phyloP scores from a whole-genome alignment of 148 eudicot genomes.

The Silene conica region DNA sequence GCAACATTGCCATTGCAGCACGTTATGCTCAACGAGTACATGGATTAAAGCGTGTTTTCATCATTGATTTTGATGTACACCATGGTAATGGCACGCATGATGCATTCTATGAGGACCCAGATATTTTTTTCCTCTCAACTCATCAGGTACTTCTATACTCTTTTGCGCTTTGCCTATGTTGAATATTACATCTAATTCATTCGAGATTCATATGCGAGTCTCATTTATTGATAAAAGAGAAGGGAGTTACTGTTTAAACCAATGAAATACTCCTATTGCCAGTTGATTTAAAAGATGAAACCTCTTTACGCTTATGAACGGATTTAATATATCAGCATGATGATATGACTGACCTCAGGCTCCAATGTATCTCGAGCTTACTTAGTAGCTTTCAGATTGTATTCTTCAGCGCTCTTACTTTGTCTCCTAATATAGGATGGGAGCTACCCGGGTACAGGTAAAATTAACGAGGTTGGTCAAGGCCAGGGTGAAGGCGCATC shows the following conservation, averaged over 20 bases:
- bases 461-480: conserved; percentile 62
- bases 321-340: no score
- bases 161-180: conserved; percentile 11
- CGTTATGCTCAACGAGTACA: conserved; percentile 82
- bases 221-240: no score
- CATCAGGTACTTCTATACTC: conserved; percentile 56
- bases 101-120: conserved; percentile 88
- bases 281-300: no score
- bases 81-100: conserved; percentile 98
- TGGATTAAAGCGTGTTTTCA: conserved; percentile 81
- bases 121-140: conserved; percentile 85
- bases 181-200: no score
- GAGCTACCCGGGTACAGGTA: conserved; percentile 95
- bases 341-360: no score
- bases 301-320: no score
- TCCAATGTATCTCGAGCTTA: no score
- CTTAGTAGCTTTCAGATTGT: not conserved
- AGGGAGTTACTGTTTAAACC: no score
- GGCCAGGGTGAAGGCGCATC: conserved; percentile 87
- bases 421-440: conserved; percentile 54
- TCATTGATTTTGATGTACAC: conserved; percentile 95
- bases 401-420: not conserved
- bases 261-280: no score
- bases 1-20: conserved; percentile 91
- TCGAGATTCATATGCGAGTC: no score